Evolutionary conservation across 441 rosid genomes (phyloP).

Genomic region (Cnidoscolus chayamansa): DNA sequence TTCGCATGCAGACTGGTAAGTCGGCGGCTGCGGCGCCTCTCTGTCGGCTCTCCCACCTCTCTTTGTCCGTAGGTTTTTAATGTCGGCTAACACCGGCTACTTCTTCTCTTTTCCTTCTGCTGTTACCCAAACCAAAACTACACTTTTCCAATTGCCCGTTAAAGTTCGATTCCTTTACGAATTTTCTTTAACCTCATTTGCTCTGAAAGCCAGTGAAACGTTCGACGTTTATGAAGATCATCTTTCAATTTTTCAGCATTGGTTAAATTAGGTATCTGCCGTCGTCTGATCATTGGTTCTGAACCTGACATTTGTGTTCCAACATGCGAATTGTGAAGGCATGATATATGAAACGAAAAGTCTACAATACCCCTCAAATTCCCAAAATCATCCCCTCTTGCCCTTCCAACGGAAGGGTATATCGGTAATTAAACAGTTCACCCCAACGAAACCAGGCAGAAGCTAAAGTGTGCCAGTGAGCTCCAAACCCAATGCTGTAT

Average conservation of each 20-base stretch:
- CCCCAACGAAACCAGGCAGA: background rate
- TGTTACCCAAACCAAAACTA: background rate
- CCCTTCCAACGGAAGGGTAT: background rate
- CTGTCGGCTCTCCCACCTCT: constrained; percentile 40
- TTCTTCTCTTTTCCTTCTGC: background rate
- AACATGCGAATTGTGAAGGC: constrained; percentile 15
- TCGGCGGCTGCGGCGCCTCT: constrained; percentile 57
- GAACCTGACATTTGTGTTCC: constrained; percentile 16
- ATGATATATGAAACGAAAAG: background rate
- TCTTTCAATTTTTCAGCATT: background rate
- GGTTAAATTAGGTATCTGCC: background rate
- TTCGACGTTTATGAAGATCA: constrained; percentile 7
- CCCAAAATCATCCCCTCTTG: no score
- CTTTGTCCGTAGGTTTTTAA: constrained; percentile 21
- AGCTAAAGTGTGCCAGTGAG: background rate
- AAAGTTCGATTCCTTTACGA: background rate
- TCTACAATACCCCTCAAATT: constrained; percentile 11
- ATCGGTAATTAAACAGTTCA: background rate
- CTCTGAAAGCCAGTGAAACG: background rate
- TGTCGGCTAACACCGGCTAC: constrained; percentile 28
- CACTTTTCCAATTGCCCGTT: background rate
- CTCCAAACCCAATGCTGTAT: background rate
- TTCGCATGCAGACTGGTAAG: constrained; percentile 35
- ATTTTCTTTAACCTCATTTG: background rate
- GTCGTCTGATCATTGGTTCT: constrained; percentile 13